Percentiles rank a stretch among this genome's conserved stretches.
These are phyloP conservation scores for Sporothrix pseudoabietina DNA, from an alignment of 2,329 filamentous ascomycete genomes.

Conservation along the genomic window DNA sequence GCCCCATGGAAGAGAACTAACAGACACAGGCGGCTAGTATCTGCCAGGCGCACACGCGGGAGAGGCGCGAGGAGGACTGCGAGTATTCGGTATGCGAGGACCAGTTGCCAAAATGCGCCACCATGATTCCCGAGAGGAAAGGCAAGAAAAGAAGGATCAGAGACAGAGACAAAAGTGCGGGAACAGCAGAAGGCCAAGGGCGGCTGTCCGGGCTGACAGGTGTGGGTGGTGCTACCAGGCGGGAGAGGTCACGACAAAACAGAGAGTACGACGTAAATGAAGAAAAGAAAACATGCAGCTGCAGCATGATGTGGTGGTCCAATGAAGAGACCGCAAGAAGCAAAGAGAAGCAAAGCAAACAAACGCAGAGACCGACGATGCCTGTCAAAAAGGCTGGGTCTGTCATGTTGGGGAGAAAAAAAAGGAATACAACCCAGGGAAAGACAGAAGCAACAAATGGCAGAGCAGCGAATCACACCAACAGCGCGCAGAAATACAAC, in stretches of 20 bases:
- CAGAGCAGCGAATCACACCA: not conserved
- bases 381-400: too few species aligned
- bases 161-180: not conserved
- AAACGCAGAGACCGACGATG: not conserved
- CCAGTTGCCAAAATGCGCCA: not conserved
- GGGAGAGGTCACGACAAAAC: not conserved
- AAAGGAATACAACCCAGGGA: slow-evolving; percentile 1
- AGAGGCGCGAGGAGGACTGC: not conserved
- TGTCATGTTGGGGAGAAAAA: not conserved
- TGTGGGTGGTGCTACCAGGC: not conserved
- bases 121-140: not conserved
- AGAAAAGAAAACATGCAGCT: not conserved
- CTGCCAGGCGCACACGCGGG: not conserved
- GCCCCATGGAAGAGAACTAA: not conserved
- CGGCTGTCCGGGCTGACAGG: slow-evolving; percentile 14
- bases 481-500: not conserved
- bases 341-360: not conserved
- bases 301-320: not conserved
- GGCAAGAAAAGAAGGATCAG: not conserved
- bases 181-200: not conserved
- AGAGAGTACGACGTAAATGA: not conserved
- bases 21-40: not conserved
- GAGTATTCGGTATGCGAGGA: not conserved
- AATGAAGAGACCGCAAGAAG: not conserved
- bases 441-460: not conserved